Evolutionary conservation across 73 alveolate species (phyloP).

Genomic region (Tetrahymena elliotti): DNA sequence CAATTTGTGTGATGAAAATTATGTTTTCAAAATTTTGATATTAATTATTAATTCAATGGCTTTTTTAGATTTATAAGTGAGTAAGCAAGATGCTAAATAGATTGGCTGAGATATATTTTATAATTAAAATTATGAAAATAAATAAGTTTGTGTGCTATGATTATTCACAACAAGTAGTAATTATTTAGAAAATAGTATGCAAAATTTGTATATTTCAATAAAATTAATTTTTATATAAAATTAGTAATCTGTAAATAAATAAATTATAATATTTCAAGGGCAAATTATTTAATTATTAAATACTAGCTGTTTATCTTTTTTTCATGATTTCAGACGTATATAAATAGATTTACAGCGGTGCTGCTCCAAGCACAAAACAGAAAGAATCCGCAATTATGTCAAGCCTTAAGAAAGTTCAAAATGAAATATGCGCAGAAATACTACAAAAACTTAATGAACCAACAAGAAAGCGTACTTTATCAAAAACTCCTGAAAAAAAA

Average conservation of each 20-base stretch:
- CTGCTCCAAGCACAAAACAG: neutral
- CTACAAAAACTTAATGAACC: neutral
- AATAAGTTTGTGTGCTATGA: neutral
- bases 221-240: too few species aligned
- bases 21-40: neutral
- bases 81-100: neutral
- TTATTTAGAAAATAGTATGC: too few species aligned
- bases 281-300: too few species aligned
- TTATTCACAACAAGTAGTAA: neutral
- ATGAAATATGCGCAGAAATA: neutral
- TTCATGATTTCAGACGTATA: neutral
- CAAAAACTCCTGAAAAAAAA: neutral
- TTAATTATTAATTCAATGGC: too few species aligned
- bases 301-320: neutral
- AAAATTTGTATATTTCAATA: neutral
- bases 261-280: neutral
- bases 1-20: too few species aligned
- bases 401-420: neutral
- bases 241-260: neutral
- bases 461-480: neutral
- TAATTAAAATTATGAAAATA: too few species aligned
- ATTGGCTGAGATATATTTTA: neutral
- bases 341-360: neutral
- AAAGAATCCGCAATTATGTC: neutral
- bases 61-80: neutral